Conservation (phyloP, 345 rosid species). For the Eucalyptus cladocalyx region DNA sequence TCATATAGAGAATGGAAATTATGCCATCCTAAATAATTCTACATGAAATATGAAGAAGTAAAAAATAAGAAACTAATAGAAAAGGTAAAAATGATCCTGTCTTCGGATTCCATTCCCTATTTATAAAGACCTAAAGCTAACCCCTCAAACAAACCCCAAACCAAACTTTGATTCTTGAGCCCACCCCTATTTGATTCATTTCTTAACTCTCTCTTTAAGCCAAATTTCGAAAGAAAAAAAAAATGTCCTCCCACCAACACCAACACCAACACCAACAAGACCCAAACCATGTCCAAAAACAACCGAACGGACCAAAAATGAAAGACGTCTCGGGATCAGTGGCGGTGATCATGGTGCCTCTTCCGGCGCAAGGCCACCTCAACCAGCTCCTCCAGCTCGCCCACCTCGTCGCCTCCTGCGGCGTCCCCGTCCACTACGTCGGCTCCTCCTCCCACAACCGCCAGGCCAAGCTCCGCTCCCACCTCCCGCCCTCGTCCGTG, state of each 20-base stretch:
- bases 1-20: not conserved
- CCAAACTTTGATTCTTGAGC: not conserved
- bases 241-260: not conserved
- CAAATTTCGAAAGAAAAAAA: not conserved
- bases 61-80: not conserved
- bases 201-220: not conserved
- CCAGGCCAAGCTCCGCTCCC: not conserved
- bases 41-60: not conserved
- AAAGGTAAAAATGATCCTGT: not conserved
- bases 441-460: slow-evolving; percentile 1
- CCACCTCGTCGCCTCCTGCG: not conserved
- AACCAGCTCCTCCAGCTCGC: slow-evolving; percentile 8
- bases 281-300: not conserved
- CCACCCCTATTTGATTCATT: not conserved
- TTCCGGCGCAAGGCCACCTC: slow-evolving; percentile 10
- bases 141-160: not conserved
- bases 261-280: not conserved
- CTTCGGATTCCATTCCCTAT: not conserved
- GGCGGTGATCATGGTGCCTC: slow-evolving; percentile 4
- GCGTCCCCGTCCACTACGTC: slow-evolving; percentile 5
- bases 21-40: not conserved
- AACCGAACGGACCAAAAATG: not conserved
- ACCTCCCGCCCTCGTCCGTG: not conserved
- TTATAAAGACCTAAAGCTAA: not conserved
- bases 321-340: not conserved